Percentiles rank a stretch among this genome's conserved stretches.
These are phyloP conservation scores for Carex littledalei DNA, from an alignment of 176 grass and related monocot species.

Conservation along the genomic window DNA sequence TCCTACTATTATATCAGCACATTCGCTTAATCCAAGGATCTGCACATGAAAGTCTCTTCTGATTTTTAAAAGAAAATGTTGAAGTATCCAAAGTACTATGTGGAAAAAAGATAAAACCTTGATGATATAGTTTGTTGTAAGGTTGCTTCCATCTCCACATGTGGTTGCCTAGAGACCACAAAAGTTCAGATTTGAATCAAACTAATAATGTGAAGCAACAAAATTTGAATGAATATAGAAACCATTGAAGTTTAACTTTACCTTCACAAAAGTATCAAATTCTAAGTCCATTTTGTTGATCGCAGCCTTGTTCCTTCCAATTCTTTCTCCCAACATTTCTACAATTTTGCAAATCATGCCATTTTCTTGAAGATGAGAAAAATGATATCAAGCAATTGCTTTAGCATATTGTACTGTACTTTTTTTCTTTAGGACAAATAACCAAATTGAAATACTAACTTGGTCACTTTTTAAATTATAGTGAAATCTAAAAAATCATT, in stretches of 20 bases:
- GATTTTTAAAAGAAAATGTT: conserved; percentile 13
- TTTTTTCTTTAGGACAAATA: neutral
- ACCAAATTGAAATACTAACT: neutral
- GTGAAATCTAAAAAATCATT: neutral
- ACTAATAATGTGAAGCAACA: neutral
- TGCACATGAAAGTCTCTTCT: conserved; percentile 32
- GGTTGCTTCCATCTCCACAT: conserved; percentile 78
- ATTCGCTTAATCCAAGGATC: conserved; percentile 82
- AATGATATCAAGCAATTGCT: conserved; percentile 11
- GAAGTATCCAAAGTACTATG: neutral
- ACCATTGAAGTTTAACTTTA: conserved; percentile 7
- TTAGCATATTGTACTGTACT: conserved; percentile 15
- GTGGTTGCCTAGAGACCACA: conserved; percentile 44
- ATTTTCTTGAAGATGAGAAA: neutral
- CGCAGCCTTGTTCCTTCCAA: conserved; percentile 54
- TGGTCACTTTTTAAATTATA: neutral
- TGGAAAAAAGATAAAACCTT: conserved; percentile 45
- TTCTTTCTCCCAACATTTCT: conserved; percentile 82
- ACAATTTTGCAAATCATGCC: conserved; percentile 21
- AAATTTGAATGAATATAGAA: neutral
- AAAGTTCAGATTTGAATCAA: conserved; percentile 24
- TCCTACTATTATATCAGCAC: conserved; percentile 81
- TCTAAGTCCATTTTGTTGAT: conserved; percentile 79
- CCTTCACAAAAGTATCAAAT: conserved; percentile 73
- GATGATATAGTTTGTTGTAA: conserved; percentile 79